phyloP scores from a whole-genome alignment of 176 grass and related monocot genomes.

The Pharus latifolius region DNA sequence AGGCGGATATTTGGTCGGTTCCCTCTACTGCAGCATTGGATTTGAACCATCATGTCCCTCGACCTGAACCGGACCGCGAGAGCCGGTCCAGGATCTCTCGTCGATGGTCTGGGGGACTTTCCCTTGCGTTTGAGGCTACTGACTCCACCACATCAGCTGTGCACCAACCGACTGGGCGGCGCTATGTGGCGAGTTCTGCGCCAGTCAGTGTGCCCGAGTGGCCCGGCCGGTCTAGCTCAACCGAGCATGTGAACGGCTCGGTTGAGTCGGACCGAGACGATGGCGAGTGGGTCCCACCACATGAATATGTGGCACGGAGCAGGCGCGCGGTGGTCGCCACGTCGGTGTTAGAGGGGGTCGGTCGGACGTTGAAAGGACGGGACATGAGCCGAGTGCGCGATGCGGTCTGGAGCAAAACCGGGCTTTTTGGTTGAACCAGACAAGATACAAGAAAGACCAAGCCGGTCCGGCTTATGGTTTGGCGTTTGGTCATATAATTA shows the following conservation, averaged over 20 bases:
- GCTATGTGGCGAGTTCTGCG: not conserved
- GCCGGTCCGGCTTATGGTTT: too few relatives aligned
- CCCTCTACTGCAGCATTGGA: too few relatives aligned
- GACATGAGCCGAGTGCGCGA: constrained; percentile 15
- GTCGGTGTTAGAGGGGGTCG: constrained; percentile 17
- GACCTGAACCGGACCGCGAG: too few relatives aligned
- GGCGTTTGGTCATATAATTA: too few relatives aligned
- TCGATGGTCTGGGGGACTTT: not conserved
- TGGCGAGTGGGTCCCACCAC: constrained; percentile 11
- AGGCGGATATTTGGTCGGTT: constrained; percentile 11
- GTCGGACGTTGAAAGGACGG: constrained; percentile 17
- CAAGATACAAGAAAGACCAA: too few relatives aligned
- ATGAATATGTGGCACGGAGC: constrained; percentile 1
- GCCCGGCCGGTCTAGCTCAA: too few relatives aligned
- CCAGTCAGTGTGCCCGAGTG: not conserved
- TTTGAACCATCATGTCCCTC: too few relatives aligned
- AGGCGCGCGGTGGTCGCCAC: not conserved
- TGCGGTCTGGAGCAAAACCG: constrained; percentile 20
- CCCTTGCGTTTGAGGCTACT: not conserved
- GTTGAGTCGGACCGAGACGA: not conserved
- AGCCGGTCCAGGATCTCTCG: not conserved
- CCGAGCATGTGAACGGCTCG: too few relatives aligned
- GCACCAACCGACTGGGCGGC: too few relatives aligned
- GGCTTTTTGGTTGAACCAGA: constrained; percentile 7
- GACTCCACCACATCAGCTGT: not conserved